Base-by-base conservation (phyloP, 2,329 filamentous ascomycete genomes). In the Fusarium odoratissimum region DNA sequence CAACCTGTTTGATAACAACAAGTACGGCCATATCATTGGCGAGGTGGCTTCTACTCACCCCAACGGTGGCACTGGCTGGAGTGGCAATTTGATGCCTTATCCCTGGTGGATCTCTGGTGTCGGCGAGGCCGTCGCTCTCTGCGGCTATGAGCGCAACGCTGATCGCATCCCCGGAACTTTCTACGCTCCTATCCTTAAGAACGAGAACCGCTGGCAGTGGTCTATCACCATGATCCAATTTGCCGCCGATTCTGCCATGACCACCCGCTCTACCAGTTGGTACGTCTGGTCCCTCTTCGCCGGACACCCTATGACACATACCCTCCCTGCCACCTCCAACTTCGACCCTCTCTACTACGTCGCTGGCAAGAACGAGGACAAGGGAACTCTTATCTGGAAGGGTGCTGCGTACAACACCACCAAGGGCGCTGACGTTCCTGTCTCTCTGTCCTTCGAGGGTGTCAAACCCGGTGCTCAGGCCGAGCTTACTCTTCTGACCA, bases 61-160 rank as follows among this genome's bases (percentile, higher is more conserved):
- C 33, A 88, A 88, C 68, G 86, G 86, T n/a, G 85, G 85, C 9
- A 84, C 80, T 23, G 82, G 82, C 69, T 88, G 85, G 82, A 72
- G 79, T 4, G 84, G 84, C 6, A 74, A 83, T 19, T 83, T 86
- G 54, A 83, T 83, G 73, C 78, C 81, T 40, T 88, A 84, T 71
- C 87, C 85, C 2, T 89, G 85, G 83, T 88, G 87, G 89, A 87
- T 88, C 37, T 66, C 63, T 55, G 90, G 89, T 13, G 88, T 93
- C 6, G 87, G 86, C 19, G 91, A 93, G 77, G 90, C 89, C 30
- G 84, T 93, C n/a, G 90, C 87, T 61, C 83, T 92, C 21, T 84
- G 92, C 69, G 88, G 90, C 23, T 88, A 89, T 35, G 91, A 93
- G 83, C 85, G 91, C 62, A 92, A 92, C 79, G 84, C 85, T 7